Evolutionary conservation across 495 filamentous ascomycete species (phyloP), one percentile per base, ranked within the genome.

Genomic region (Jackrogersella minutella): DNA sequence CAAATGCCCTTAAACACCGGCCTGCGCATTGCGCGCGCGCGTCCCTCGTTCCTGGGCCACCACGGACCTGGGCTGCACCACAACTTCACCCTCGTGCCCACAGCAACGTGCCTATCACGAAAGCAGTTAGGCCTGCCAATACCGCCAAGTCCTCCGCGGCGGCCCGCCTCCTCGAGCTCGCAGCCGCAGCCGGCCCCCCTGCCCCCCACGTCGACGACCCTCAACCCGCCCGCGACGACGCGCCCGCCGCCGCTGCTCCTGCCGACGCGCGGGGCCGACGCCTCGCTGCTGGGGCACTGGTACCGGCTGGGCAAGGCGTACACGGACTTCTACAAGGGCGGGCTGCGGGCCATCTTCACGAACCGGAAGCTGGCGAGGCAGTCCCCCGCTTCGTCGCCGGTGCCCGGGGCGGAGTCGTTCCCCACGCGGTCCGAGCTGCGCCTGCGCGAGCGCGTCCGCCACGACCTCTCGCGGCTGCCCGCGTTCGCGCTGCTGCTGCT

Each of bases 281-380:
- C 79, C 31, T 76, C 73, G 24, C 68, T 72, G 26, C 68, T 86
- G 66, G 60, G 7, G 1, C 80, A 89, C 77, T 70, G 80, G 36
- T 76, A 83, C 69, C 43, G 62, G 0, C 71, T 80, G 3, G 89
- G 87, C 43, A 85, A 85, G 54, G 80, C 85, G 17, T 91, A 90
- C 76, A 70, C 87, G 5, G 76, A 77, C 28, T 98, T 98, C 84
- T 98, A 97, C 86, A 96, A 96, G 74, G 84, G 86, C 21, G 94
- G 94, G 11, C 74, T 97, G 22, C 84, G 83, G 66, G 85, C 88
- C 54, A 86, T 97, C 55, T 80, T 78, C 58, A 70, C 67, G 24
- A 93, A 92, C 77, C 81, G 84, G 14, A 77, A 79, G n/a, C 84
- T 87, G 44, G 78, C 43, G 16, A 50, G 60, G 47, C 49, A 70